phyloP scores from a whole-genome alignment of 768 basidiomycete genomes.

The Mycena olivaceomarginata region DNA sequence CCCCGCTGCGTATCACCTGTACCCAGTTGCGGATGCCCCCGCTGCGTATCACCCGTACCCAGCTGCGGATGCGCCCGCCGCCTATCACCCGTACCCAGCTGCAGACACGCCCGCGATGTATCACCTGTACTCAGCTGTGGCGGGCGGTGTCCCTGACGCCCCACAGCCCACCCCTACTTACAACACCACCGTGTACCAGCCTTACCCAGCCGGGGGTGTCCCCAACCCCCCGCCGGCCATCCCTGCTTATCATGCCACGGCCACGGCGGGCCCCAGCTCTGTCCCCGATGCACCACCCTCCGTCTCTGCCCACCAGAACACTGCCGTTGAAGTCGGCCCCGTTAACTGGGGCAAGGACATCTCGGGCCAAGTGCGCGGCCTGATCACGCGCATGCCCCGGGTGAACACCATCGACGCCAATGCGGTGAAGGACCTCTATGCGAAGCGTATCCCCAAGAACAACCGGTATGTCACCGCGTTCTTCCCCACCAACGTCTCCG shows the following conservation, averaged over 20 bases:
- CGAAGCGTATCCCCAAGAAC: slow-evolving; percentile 20
- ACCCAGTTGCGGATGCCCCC: too few relatives aligned
- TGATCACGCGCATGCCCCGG: too few relatives aligned
- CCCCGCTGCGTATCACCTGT: too few relatives aligned
- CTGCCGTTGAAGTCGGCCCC: slow-evolving; percentile 12
- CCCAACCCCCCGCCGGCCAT: not conserved
- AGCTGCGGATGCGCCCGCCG: too few relatives aligned
- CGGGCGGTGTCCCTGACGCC: too few relatives aligned
- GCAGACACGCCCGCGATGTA: too few relatives aligned
- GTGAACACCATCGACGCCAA: too few relatives aligned
- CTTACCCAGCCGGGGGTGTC: not conserved
- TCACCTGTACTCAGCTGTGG: too few relatives aligned
- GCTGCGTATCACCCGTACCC: too few relatives aligned
- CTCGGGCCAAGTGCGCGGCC: too few relatives aligned
- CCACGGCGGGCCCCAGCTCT: not conserved
- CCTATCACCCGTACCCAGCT: too few relatives aligned
- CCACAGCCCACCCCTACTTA: not conserved
- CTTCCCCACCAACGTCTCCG: slow-evolving; percentile 27
- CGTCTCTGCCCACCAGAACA: not conserved
- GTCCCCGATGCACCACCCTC: not conserved
- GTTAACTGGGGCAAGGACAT: slow-evolving; percentile 13
- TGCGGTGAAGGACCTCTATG: not conserved
- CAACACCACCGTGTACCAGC: too few relatives aligned
- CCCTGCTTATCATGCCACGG: not conserved
- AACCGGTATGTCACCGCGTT: slow-evolving; percentile 16